Conservation (phyloP, 441 rosid species). For the Pelargonium citronellum region DNA sequence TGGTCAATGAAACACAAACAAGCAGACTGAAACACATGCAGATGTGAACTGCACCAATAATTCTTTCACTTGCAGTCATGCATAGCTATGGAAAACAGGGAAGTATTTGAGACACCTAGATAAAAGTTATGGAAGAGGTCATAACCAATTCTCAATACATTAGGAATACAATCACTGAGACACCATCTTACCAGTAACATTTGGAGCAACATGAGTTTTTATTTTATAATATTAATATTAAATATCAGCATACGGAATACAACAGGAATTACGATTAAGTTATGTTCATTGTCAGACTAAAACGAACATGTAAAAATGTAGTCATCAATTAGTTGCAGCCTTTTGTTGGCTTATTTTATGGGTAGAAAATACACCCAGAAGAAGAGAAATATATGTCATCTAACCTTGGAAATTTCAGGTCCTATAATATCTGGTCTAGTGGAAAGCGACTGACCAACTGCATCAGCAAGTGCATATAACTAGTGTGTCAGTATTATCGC, state of each 20-base stretch:
- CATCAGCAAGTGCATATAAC: slow-evolving; percentile 41
- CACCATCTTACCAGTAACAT: not conserved
- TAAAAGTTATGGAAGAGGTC: slow-evolving; percentile 2
- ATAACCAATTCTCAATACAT: not conserved
- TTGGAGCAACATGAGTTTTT: slow-evolving; percentile 1
- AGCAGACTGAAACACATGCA: not conserved
- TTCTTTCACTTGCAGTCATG: not conserved
- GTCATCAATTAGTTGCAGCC: not conserved
- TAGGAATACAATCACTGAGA: not conserved
- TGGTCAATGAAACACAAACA: not conserved
- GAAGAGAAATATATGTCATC: slow-evolving; percentile 21
- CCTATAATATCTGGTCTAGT: slow-evolving; percentile 94
- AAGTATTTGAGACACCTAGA: not conserved
- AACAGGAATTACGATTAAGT: not conserved
- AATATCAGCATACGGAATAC: not conserved
- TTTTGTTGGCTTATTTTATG: not conserved
- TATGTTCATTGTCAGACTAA: not conserved
- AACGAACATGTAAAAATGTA: not conserved
- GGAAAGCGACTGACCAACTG: slow-evolving; percentile 97
- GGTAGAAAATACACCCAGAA: slow-evolving; percentile 1
- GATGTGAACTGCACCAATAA: not conserved
- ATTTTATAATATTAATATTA: not conserved
- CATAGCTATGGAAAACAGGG: not conserved
- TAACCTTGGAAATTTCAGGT: slow-evolving; percentile 83
- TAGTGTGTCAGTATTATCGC: slow-evolving; percentile 29